These are phyloP conservation scores for Phytophthora hibernalis DNA, from an alignment of 352 stramenopile genomes.

Conservation along the genomic window DNA sequence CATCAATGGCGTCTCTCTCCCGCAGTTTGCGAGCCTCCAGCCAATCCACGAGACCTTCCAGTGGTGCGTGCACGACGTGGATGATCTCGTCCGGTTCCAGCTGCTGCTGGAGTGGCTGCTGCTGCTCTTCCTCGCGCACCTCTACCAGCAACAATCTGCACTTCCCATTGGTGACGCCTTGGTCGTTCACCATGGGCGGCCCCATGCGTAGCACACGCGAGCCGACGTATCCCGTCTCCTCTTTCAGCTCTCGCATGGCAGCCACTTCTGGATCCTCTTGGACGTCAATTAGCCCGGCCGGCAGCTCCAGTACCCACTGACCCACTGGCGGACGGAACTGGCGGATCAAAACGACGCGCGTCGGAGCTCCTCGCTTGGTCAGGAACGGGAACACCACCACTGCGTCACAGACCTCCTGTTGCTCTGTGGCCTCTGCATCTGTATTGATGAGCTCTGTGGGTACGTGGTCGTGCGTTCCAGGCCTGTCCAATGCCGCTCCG, in stretches of 20 bases:
- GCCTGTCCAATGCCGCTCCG: conserved; percentile 66
- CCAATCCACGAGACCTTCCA: conserved; percentile 75
- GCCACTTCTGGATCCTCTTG: conserved; percentile 77
- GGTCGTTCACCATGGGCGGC: conserved; percentile 83
- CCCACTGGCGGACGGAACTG: conserved; percentile 91
- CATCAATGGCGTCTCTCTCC: conserved; percentile 61
- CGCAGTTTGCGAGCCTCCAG: conserved; percentile 44
- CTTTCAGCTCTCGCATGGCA: conserved; percentile 83
- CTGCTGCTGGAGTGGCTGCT: conserved; percentile 41
- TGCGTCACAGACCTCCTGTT: conserved; percentile 57
- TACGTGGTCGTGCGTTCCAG: conserved; percentile 76
- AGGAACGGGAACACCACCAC: conserved; percentile 84
- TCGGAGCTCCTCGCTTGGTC: conserved; percentile 36
- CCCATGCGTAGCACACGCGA: conserved; percentile 72
- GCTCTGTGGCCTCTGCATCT: background rate
- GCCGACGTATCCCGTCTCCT: conserved; percentile 91
- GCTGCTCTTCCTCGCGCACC: conserved; percentile 54
- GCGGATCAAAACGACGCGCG: conserved; percentile 81
- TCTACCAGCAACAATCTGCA: conserved; percentile 72
- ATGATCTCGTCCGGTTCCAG: conserved; percentile 81
- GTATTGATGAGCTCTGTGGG: conserved; percentile 25
- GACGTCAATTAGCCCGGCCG: conserved; percentile 91
- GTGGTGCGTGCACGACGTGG: conserved; percentile 61
- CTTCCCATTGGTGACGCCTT: conserved; percentile 79
- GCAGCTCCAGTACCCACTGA: conserved; percentile 91